phyloP scores from a whole-genome alignment of 257 asterid species.

The Scutellaria barbata region DNA sequence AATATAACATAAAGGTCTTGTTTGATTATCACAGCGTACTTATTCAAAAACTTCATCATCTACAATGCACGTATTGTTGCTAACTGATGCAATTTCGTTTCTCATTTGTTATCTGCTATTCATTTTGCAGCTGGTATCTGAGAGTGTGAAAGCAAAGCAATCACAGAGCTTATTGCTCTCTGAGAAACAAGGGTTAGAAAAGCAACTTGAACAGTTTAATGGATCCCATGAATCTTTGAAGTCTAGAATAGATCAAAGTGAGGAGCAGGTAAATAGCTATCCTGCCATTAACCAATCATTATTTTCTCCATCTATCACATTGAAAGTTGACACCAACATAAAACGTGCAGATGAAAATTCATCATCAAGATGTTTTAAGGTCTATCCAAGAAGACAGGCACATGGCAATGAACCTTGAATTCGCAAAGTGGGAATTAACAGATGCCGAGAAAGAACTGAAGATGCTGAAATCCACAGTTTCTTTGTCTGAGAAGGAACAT shows the following conservation, averaged over 20 bases:
- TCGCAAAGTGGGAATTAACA: conserved; percentile 75
- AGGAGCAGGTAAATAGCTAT: conserved; percentile 70
- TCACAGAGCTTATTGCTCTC: conserved; percentile 67
- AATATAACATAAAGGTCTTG: conserved; percentile 83
- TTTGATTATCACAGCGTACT: neutral
- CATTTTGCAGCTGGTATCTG: conserved; percentile 85
- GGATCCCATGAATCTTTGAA: conserved; percentile 67
- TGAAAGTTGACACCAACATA: conserved; percentile 35
- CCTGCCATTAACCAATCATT: conserved; percentile 11
- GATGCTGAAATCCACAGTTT: conserved; percentile 77
- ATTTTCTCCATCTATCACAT: conserved; percentile 30
- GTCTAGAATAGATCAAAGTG: conserved; percentile 64
- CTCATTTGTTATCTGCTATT: conserved; percentile 29
- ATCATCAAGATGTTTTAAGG: conserved; percentile 63
- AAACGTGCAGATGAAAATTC: conserved; percentile 69
- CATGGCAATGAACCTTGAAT: conserved; percentile 60
- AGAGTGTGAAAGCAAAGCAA: conserved; percentile 93
- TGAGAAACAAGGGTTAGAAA: conserved; percentile 64
- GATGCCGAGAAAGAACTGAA: conserved; percentile 94
- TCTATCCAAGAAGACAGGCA: conserved; percentile 76
- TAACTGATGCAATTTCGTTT: conserved; percentile 20
- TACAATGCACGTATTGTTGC: conserved; percentile 23
- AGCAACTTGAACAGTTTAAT: conserved; percentile 68
- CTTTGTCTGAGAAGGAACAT: conserved; percentile 83
- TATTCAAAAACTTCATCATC: neutral